These are phyloP conservation scores for Vaccinium vitisidaea DNA, from an alignment of 148 eudicot species.

Conservation along the genomic window DNA sequence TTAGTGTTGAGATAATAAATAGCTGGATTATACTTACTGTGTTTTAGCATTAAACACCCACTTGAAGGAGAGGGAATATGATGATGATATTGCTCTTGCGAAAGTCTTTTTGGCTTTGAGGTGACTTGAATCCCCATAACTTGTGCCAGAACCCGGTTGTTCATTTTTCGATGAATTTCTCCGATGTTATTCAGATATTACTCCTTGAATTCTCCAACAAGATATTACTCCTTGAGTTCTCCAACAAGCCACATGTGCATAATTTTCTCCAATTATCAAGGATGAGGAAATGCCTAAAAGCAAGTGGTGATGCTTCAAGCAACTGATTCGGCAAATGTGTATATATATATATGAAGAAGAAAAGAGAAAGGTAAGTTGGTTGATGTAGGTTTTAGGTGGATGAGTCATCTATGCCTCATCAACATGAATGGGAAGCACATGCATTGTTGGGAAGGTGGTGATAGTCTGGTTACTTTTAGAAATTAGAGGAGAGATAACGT, in stretches of 20 bases:
- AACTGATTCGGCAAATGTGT: neutral
- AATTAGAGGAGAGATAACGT: neutral
- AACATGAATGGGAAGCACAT: neutral
- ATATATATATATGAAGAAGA: slow-evolving; percentile 1
- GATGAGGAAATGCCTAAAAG: neutral
- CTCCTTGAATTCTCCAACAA: neutral
- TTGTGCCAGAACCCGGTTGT: slow-evolving; percentile 16
- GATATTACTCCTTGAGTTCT: neutral
- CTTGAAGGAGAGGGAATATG: slow-evolving; percentile 10
- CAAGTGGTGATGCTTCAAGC: slow-evolving; percentile 12
- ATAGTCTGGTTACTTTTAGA: neutral
- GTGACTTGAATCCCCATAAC: slow-evolving; percentile 15
- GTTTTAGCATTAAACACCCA: slow-evolving; percentile 19
- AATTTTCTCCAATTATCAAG: neutral
- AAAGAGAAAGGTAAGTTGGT: neutral
- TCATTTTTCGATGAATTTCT: slow-evolving; percentile 18
- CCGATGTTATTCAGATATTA: neutral
- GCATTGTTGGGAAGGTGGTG: slow-evolving; percentile 3
- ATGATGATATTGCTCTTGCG: slow-evolving; percentile 17
- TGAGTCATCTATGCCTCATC: slow-evolving; percentile 23
- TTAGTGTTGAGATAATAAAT: too few relatives aligned
- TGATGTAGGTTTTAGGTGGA: slow-evolving; percentile 6
- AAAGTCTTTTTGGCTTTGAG: slow-evolving; percentile 12
- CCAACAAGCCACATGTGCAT: neutral
- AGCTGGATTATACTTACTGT: slow-evolving; percentile 13